Percentiles rank a stretch among this genome's conserved stretches.
These are phyloP conservation scores for Ogataea salicorniae DNA, from an alignment of 805 yeast genomes.

Conservation along the genomic window DNA sequence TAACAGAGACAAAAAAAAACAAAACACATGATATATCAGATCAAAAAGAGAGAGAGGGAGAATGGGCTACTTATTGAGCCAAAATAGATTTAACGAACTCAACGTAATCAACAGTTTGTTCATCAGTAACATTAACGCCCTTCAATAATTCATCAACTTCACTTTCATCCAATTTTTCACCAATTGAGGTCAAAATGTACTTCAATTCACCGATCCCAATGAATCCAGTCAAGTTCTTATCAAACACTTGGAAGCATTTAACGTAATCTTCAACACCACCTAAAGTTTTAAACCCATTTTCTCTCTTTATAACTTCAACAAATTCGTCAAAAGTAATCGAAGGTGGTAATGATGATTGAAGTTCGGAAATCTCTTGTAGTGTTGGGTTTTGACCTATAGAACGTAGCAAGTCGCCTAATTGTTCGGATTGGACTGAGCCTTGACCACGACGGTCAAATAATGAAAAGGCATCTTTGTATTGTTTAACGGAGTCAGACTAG, in stretches of 20 bases:
- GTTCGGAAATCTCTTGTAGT: slow-evolving; percentile 70
- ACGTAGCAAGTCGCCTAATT: slow-evolving; percentile 87
- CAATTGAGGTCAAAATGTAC: slow-evolving; percentile 91
- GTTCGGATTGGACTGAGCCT: slow-evolving; percentile 78
- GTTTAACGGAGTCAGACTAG: slow-evolving; percentile 23
- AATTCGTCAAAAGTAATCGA: slow-evolving; percentile 69
- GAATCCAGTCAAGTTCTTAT: slow-evolving; percentile 91
- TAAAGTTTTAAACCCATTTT: slow-evolving; percentile 80
- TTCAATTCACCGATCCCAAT: slow-evolving; percentile 96
- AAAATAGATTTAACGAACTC: slow-evolving; percentile 91
- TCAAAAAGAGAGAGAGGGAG: neutral
- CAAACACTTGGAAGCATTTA: slow-evolving; percentile 95
- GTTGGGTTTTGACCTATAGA: slow-evolving; percentile 99
- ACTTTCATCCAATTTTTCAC: slow-evolving; percentile 83
- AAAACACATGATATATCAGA: neutral
- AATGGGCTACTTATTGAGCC: slow-evolving; percentile 54
- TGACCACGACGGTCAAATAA: slow-evolving; percentile 94
- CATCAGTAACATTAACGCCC: slow-evolving; percentile 90
- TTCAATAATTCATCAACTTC: slow-evolving; percentile 96
- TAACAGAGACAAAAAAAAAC: neutral
- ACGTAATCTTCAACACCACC: slow-evolving; percentile 92
- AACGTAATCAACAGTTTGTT: slow-evolving; percentile 91
- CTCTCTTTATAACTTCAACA: slow-evolving; percentile 72
- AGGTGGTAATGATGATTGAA: slow-evolving; percentile 33
- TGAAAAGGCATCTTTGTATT: slow-evolving; percentile 89